Conservation (phyloP, 1,284 basidiomycete species). For the Pseudomicrostroma phylloplanum region DNA sequence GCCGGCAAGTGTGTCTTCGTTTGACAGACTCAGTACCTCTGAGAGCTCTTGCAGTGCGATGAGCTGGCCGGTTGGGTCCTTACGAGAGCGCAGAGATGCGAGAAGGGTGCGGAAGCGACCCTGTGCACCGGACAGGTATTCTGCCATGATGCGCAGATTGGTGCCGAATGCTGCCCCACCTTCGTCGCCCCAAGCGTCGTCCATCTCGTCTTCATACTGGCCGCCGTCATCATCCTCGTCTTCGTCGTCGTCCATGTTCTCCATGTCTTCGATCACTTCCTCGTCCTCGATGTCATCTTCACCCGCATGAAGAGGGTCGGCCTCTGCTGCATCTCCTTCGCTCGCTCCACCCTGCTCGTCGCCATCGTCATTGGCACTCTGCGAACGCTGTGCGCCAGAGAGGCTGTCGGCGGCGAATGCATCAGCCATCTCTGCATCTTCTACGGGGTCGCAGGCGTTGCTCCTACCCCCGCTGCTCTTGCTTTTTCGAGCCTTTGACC, state of each 20-base stretch:
- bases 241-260: slow-evolving; percentile 19
- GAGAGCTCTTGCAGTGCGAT: slow-evolving; percentile 83
- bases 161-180: slow-evolving; percentile 31
- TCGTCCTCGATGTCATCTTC: slow-evolving; percentile 15
- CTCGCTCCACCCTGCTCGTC: background rate
- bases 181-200: slow-evolving; percentile 21
- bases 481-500: background rate
- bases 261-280: slow-evolving; percentile 13
- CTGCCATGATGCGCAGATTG: slow-evolving; percentile 40
- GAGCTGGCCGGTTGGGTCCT: slow-evolving; percentile 66
- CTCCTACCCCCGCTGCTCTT: background rate
- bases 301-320: background rate
- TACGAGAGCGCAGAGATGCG: slow-evolving; percentile 27
- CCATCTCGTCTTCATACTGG: slow-evolving; percentile 21
- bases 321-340: slow-evolving; percentile 1
- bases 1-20: slow-evolving; percentile 90
- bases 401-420: background rate
- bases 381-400: too few relatives aligned
- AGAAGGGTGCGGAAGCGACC: slow-evolving; percentile 36
- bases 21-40: slow-evolving; percentile 89
- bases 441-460: background rate
- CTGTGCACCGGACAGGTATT: slow-evolving; percentile 39
- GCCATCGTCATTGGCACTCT: background rate
- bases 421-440: background rate
- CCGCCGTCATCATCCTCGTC: slow-evolving; percentile 25